Evolutionary conservation across 306 rosid genomes (phyloP).

Genomic region (Medicago arabica): DNA sequence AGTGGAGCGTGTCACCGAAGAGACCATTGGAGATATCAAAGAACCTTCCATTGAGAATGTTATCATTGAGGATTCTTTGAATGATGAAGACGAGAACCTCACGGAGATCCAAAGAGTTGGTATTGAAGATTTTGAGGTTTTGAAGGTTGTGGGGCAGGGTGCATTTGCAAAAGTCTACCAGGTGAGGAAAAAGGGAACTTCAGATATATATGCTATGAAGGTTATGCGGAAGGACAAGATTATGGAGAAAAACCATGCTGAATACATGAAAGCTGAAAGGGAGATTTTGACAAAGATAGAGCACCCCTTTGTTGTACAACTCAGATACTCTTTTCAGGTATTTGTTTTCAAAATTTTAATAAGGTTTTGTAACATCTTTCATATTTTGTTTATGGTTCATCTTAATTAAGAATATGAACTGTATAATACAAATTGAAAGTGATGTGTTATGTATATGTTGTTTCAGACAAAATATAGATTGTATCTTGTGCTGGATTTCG

Average conservation of each 20-base stretch:
- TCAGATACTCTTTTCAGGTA: conserved; percentile 97
- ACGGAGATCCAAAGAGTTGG: conserved; percentile 61
- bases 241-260: conserved; percentile 95
- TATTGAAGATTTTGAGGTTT: conserved; percentile 86
- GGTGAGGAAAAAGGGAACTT: conserved; percentile 90
- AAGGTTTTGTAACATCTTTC: conserved; percentile 16
- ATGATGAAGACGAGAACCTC: conserved; percentile 44
- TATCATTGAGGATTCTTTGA: conserved; percentile 44
- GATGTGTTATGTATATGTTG: conserved; percentile 23
- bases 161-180: conserved; percentile 96
- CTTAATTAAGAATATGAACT: conserved; percentile 7
- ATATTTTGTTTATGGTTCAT: conserved; percentile 19
- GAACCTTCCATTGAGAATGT: conserved; percentile 45
- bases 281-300: conserved; percentile 83
- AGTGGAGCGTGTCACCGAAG: conserved; percentile 43
- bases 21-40: conserved; percentile 46
- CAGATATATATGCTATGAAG: conserved; percentile 96
- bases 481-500: conserved; percentile 95
- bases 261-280: conserved; percentile 98
- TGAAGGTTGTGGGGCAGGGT: conserved; percentile 98
- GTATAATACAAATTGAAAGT: neutral
- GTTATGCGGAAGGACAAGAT: conserved; percentile 98
- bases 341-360: conserved; percentile 29
- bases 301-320: conserved; percentile 89
- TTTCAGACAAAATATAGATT: conserved; percentile 89